A percentile compares a stretch with the other conserved stretches of the same genome.
Conservation (phyloP, 768 basidiomycete species). For the Mrakia blollopis region DNA sequence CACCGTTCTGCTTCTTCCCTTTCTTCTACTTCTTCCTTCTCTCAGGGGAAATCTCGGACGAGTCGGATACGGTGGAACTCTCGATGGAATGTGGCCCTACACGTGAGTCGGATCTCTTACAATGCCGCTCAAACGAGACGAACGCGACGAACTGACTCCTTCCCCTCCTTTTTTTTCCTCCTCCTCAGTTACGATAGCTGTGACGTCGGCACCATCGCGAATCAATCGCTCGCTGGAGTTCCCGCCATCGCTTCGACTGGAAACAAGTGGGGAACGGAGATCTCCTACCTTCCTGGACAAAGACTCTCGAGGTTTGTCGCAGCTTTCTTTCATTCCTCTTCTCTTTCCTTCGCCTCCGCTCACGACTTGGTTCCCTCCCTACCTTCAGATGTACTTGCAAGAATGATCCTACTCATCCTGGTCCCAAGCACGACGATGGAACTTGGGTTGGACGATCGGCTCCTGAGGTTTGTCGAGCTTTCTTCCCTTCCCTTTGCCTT, state of each 20-base stretch:
- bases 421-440: conserved; percentile 71
- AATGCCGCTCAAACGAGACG: conserved; percentile 39
- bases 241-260: conserved; percentile 59
- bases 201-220: conserved; percentile 44
- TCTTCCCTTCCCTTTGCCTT: background rate
- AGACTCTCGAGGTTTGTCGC: conserved; percentile 62
- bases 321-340: no score
- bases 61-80: conserved; percentile 56
- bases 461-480: conserved; percentile 10
- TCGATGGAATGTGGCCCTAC: conserved; percentile 43
- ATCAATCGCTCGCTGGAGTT: conserved; percentile 63
- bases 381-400: conserved; percentile 88
- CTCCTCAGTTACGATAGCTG: background rate
- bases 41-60: conserved; percentile 66
- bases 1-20: no score
- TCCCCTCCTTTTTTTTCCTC: no score
- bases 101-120: conserved; percentile 36
- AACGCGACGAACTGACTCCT: conserved; percentile 55
- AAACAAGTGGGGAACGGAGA: conserved; percentile 46
- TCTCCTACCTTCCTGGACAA: conserved; percentile 78
- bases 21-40: no score
- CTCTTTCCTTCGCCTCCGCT: no score
- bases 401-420: conserved; percentile 73
- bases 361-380: no score
- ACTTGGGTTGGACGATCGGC: conserved; percentile 49